These are phyloP conservation scores for Coniferiporia sulphurascens DNA, from an alignment of 1,284 basidiomycete species.

Conservation along the genomic window DNA sequence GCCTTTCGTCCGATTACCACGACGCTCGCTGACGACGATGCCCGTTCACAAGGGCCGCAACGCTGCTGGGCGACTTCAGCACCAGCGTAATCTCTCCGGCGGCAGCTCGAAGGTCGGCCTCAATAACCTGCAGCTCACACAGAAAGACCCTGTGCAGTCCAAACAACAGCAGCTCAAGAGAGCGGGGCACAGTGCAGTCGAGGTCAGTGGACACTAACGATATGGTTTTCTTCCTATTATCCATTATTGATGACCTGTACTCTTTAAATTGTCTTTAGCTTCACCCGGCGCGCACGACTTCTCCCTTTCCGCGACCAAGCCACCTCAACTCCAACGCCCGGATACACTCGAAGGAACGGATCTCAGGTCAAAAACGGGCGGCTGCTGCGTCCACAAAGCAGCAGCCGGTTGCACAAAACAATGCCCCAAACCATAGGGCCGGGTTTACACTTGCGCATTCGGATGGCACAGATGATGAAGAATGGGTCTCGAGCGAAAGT, in stretches of 20 bases:
- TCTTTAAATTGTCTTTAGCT: constrained; percentile 7
- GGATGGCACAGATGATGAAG: constrained; percentile 52
- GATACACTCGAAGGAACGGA: constrained; percentile 46
- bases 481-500: constrained; percentile 72
- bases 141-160: constrained; percentile 42
- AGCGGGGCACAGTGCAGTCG: constrained; percentile 35
- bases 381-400: constrained; percentile 31
- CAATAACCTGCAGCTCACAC: constrained; percentile 58
- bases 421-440: constrained; percentile 31
- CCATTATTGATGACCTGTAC: constrained; percentile 17
- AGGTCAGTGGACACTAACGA: constrained; percentile 33
- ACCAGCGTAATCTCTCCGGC: constrained; percentile 57
- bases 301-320: constrained; percentile 35
- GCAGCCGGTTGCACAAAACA: constrained; percentile 6
- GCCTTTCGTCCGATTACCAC: neutral
- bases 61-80: constrained; percentile 36
- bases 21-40: neutral
- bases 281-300: constrained; percentile 26
- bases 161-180: constrained; percentile 36
- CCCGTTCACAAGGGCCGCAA: constrained; percentile 41
- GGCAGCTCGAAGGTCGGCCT: constrained; percentile 45
- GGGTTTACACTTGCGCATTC: constrained; percentile 57
- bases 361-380: constrained; percentile 27
- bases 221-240: constrained; percentile 3
- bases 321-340: constrained; percentile 42